These are phyloP conservation scores for Paraleonurus japonicus DNA, from an alignment of 257 asterid genomes.

Conservation along the genomic window DNA sequence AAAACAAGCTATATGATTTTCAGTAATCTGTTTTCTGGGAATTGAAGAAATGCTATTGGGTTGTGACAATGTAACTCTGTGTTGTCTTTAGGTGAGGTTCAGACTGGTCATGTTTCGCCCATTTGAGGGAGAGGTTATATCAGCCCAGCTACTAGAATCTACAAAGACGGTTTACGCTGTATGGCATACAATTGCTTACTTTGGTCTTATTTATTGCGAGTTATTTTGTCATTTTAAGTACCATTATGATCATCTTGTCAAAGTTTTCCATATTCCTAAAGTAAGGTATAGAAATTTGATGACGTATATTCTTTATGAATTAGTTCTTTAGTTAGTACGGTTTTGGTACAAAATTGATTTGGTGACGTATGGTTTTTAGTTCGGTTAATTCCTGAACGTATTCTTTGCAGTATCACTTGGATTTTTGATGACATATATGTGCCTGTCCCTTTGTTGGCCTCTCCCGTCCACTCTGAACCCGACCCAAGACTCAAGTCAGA, in stretches of 20 bases:
- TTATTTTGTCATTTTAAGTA: slow-evolving; percentile 1
- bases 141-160: slow-evolving; percentile 70
- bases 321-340: not conserved
- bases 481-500: slow-evolving; percentile 65
- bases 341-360: not conserved
- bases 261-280: not conserved
- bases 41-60: not conserved
- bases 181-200: slow-evolving; percentile 27
- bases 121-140: slow-evolving; percentile 78
- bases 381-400: slow-evolving; percentile 18
- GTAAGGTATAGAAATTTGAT: too few species aligned
- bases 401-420: slow-evolving; percentile 74
- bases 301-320: too few species aligned
- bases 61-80: not conserved
- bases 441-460: slow-evolving; percentile 39
- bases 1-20: not conserved
- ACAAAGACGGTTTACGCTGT: slow-evolving; percentile 70
- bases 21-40: not conserved
- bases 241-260: not conserved
- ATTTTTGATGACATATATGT: slow-evolving; percentile 72
- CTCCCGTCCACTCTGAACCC: slow-evolving; percentile 51
- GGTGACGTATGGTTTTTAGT: not conserved
- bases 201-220: not conserved
- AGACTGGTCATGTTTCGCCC: slow-evolving; percentile 86
- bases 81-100: slow-evolving; percentile 66